These are phyloP conservation scores for Atkinsonella hypoxylon DNA, from an alignment of 2,329 filamentous ascomycete genomes.

Conservation along the genomic window DNA sequence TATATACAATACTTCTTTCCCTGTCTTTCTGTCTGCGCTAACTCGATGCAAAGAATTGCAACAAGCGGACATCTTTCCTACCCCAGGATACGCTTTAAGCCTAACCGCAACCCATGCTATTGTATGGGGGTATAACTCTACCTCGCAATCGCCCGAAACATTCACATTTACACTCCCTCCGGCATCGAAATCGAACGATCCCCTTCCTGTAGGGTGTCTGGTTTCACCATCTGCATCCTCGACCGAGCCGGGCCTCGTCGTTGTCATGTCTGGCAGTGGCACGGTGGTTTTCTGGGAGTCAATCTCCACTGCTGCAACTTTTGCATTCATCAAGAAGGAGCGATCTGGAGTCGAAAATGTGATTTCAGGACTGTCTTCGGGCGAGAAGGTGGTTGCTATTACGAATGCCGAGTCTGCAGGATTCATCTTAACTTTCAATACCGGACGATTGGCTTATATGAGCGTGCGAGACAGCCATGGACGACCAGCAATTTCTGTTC, in stretches of 20 bases:
- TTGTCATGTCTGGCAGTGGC: slow-evolving; percentile 73
- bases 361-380: slow-evolving; percentile 62
- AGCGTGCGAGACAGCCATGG: slow-evolving; percentile 79
- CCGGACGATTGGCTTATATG: slow-evolving; percentile 75
- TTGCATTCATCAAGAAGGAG: slow-evolving; percentile 73
- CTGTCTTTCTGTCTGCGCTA: background rate
- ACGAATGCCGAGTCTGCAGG: slow-evolving; percentile 77
- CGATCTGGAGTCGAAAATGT: slow-evolving; percentile 66
- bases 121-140: slow-evolving; percentile 79
- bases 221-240: slow-evolving; percentile 66
- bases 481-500: slow-evolving; percentile 65
- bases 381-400: slow-evolving; percentile 66
- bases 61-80: slow-evolving; percentile 53
- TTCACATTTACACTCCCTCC: slow-evolving; percentile 72
- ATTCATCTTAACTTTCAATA: slow-evolving; percentile 75
- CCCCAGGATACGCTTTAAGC: slow-evolving; percentile 62
- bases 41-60: slow-evolving; percentile 37
- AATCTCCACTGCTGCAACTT: slow-evolving; percentile 74
- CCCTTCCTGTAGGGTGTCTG: slow-evolving; percentile 71
- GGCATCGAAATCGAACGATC: slow-evolving; percentile 53
- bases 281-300: slow-evolving; percentile 94
- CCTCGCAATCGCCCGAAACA: slow-evolving; percentile 58
- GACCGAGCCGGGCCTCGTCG: slow-evolving; percentile 74
- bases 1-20: slow-evolving; percentile 28
- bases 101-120: slow-evolving; percentile 74